Evolutionary conservation across 768 basidiomycete species (phyloP), one percentile per base, ranked within the genome.

Genomic region (Suillus plorans): DNA sequence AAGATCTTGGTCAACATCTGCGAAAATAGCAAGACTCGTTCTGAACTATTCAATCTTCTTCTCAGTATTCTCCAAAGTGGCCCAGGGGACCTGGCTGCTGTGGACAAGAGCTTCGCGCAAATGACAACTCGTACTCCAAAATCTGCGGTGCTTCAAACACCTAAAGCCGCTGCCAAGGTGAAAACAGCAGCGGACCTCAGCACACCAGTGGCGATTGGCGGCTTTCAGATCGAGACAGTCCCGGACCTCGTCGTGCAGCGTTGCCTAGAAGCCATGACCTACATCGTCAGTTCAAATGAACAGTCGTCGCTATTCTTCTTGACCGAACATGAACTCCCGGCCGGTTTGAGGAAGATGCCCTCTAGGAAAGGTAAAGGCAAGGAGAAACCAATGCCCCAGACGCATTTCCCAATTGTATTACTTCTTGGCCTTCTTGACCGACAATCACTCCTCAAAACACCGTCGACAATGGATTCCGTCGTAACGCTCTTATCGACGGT

Each of bases 41-140:
- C 87, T 6, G 97, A 99, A 69, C 81, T 99, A 28, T 92, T 99
- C 82, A 97, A 96, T 72, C 85, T 98, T 16, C 85, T 99, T 25
- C 83, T 99, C n/a, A 90, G 87, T 66, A 94, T 99, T 66, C 80
- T 99, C 7, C 95, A 99, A 76, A 97, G 97, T 69, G 97, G 97
- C 16, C 90, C 95, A 3, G 94, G 92, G 20, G 97, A 99, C 75
- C 83, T 97, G 34, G 88, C 89, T 2, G 88, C 92, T 2, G 93
- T 98, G 25, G 97, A 99, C 78, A 92, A 90, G 73, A 95, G 93
- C 73, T 96, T 97, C 76, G 85, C 94, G 3, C 95, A 96, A 73
- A 86, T 96, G 89, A 91, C 92, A 1, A 84, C 96, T 66, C 87
- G 89, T 28, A 81, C 82, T 2, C 80, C 85, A 12, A 92, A 89